Base-by-base conservation (phyloP, 2,329 filamentous ascomycete genomes). In the Tympanopsis confertula region DNA sequence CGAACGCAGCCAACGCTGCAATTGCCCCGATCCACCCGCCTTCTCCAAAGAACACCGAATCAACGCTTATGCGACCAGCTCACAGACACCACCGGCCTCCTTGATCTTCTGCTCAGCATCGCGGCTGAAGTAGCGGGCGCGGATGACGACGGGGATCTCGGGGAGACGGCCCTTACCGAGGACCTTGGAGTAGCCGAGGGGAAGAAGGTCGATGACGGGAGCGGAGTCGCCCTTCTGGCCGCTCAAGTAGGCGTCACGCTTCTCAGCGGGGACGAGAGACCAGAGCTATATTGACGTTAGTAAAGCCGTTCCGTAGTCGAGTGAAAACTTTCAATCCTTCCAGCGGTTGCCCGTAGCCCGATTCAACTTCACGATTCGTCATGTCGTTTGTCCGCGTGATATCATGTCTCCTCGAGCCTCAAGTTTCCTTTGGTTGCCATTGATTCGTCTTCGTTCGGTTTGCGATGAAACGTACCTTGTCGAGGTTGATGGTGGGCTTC, bases 101-200 rank as follows among this genome's bases (percentile, higher is more conserved):
- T 85, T 94, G 70, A 98, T 95, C 84, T 98, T 98, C 73, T 86
- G 76, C 82, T 98, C 91, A 52, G 91, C 91, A 65, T 94, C 81
- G 64, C 84, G 83, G 76, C 81, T 87, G 69, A 98, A 85, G 74
- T 87, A 96, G 64, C 91, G 76, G 54, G 91, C 89, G 62, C 86
- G 86, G 52, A 98, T 88, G 58, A 98, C 86, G 57, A 98, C 68
- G 52, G 91, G 91, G 58, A 96, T 78, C 60, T 89, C 74, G 58
- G 91, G 89, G 57, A 96, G 74, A 61, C 89, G 82, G 68, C 91
- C 91, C 81, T 98, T 98, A 65, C 91, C 93, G 62, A 98, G 84
- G 52, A 98, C 80, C 76, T 98, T 98, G 62, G 87, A 85, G 81
- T 96, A 98, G 55, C 93, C 91, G 66, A 94, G 82, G 56, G 87